A percentile compares a stretch with the other conserved stretches of the same genome.
Conservation (phyloP, 106 monocot species). For the Triglochin maritima region DNA sequence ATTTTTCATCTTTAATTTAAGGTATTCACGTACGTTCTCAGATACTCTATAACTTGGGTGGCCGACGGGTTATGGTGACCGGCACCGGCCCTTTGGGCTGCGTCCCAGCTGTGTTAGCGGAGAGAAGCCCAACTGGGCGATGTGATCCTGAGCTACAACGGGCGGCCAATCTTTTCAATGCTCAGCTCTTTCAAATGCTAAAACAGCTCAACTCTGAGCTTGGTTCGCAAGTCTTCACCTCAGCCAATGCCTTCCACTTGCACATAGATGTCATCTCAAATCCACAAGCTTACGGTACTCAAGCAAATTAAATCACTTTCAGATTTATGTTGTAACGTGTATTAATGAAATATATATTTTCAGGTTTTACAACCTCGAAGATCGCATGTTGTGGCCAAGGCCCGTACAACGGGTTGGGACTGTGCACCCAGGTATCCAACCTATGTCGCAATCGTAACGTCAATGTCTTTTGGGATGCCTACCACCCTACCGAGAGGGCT, state of each 20-base stretch:
- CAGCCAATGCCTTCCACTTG: conserved; percentile 30
- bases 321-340: not conserved
- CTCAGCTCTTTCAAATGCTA: conserved; percentile 17
- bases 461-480: conserved; percentile 83
- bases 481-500: conserved; percentile 72
- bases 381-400: conserved; percentile 90
- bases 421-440: conserved; percentile 58
- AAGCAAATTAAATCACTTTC: not conserved
- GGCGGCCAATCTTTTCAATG: conserved; percentile 20
- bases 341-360: not conserved
- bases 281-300: conserved; percentile 10
- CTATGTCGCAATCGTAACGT: conserved; percentile 49
- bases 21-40: not conserved
- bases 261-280: conserved; percentile 23
- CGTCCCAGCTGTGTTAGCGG: conserved; percentile 20
- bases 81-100: conserved; percentile 28
- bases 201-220: conserved; percentile 15
- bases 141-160: conserved; percentile 24
- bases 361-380: conserved; percentile 74
- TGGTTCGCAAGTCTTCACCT: conserved; percentile 17
- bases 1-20: no score
- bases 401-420: conserved; percentile 71
- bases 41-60: conserved; percentile 13
- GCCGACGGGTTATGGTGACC: conserved; percentile 24
- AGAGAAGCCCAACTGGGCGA: conserved; percentile 13